Evolutionary conservation across 1,284 basidiomycete species (phyloP).

Genomic region (Athelia sp.): DNA sequence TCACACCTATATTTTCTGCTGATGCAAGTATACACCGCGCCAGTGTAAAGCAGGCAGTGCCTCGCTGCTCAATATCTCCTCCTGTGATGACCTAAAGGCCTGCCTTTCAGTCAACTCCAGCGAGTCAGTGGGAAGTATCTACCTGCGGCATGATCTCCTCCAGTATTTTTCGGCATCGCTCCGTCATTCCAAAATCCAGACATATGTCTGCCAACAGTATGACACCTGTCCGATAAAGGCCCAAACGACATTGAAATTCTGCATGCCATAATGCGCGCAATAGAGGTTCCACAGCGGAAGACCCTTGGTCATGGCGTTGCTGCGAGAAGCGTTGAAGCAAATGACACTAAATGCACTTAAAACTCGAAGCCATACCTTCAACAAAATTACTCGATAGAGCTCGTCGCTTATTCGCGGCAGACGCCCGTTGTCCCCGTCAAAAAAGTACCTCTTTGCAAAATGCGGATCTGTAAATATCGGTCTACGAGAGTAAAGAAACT

Average conservation of each 20-base stretch:
- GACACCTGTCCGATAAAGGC: conserved; percentile 60
- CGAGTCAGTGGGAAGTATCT: conserved; percentile 8
- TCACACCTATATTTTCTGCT: conserved; percentile 27
- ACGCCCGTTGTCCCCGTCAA: conserved; percentile 23
- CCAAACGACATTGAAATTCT: conserved; percentile 68
- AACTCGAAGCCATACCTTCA: conserved; percentile 41
- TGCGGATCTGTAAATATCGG: conserved; percentile 40
- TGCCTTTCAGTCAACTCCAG: conserved; percentile 1
- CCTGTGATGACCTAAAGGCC: conserved; percentile 58
- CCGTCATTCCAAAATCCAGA: conserved; percentile 70
- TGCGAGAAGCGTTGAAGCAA: conserved; percentile 33
- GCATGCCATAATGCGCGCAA: conserved; percentile 72
- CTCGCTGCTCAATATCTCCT: conserved; percentile 68
- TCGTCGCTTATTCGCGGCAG: conserved; percentile 55
- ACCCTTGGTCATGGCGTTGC: conserved; percentile 45
- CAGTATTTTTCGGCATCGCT: conserved; percentile 54
- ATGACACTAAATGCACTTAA: not conserved
- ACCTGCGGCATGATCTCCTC: conserved; percentile 80
- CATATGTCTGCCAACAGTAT: conserved; percentile 71
- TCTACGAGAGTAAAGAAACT: conserved; percentile 56
- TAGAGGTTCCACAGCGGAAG: conserved; percentile 57
- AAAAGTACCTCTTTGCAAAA: conserved; percentile 50
- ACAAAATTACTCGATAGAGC: conserved; percentile 57
- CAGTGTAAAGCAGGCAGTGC: conserved; percentile 65
- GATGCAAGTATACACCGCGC: conserved; percentile 65